These are phyloP conservation scores for Candida xyloterini DNA, from an alignment of 805 yeast species.

Conservation along the genomic window DNA sequence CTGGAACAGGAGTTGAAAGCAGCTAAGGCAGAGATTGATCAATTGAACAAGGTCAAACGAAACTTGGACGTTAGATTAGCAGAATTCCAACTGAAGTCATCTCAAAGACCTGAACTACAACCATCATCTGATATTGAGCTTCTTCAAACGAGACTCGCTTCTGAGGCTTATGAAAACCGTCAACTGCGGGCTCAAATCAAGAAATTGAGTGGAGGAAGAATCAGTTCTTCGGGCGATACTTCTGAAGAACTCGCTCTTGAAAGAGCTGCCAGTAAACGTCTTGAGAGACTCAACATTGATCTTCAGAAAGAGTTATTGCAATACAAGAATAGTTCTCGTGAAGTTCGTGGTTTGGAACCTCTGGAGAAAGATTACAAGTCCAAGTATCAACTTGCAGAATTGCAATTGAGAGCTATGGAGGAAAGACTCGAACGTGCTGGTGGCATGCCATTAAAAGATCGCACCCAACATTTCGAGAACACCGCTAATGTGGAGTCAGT, in stretches of 20 bases:
- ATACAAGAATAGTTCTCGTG: constrained; percentile 29
- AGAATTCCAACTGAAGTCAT: constrained; percentile 30
- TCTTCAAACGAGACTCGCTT: constrained; percentile 60
- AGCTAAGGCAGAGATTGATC: constrained; percentile 35
- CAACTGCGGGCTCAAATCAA: constrained; percentile 42
- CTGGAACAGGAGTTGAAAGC: constrained; percentile 27
- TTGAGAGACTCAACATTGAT: constrained; percentile 32
- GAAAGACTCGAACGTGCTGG: constrained; percentile 30
- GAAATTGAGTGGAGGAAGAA: constrained; percentile 27
- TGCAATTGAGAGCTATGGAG: constrained; percentile 41
- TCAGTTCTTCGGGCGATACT: not conserved
- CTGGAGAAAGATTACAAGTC: constrained; percentile 38
- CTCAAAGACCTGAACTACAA: constrained; percentile 23
- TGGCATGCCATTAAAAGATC: constrained; percentile 32
- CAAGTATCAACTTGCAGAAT: constrained; percentile 46
- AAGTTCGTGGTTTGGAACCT: constrained; percentile 37
- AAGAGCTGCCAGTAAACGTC: constrained; percentile 30
- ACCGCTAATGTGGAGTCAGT: constrained; percentile 13
- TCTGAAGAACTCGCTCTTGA: constrained; percentile 25
- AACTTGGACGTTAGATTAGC: constrained; percentile 32
- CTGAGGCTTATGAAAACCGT: constrained; percentile 60
- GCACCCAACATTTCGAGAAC: constrained; percentile 17
- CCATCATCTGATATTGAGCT: constrained; percentile 49
- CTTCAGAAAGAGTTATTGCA: constrained; percentile 35
- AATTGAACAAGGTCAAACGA: constrained; percentile 30